Evolutionary conservation across 2,329 filamentous ascomycete genomes (phyloP).

Genomic region (Herpotrichia juniperi): DNA sequence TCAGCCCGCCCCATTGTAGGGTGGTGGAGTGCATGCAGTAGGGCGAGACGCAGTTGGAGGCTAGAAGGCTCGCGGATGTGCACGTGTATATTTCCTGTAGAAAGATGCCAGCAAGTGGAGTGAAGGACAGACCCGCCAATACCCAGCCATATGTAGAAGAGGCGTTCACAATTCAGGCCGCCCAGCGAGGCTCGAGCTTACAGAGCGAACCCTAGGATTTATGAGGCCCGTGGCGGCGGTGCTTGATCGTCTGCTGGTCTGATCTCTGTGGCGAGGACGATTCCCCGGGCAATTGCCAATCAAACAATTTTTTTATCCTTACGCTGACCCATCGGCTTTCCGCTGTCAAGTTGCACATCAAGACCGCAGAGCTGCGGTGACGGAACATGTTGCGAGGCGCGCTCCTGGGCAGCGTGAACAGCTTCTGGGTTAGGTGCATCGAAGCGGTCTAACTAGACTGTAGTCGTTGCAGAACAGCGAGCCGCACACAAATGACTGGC

Average conservation of each 20-base stretch:
- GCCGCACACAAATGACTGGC: not conserved
- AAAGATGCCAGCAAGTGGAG: conserved; percentile 4
- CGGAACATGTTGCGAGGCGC: not conserved
- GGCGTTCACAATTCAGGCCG: conserved; percentile 22
- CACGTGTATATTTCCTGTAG: conserved; percentile 2
- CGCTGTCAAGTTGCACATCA: not conserved
- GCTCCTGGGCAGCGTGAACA: not conserved
- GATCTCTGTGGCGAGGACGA: conserved; percentile 2
- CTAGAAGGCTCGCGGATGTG: conserved; percentile 5
- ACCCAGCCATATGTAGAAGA: conserved; percentile 8
- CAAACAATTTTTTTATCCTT: too few species aligned
- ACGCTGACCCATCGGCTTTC: not conserved
- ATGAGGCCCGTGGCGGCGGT: conserved; percentile 6
- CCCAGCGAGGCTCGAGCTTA: conserved; percentile 15
- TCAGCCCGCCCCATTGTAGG: conserved; percentile 24
- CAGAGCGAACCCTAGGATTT: conserved; percentile 13
- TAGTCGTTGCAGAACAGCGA: not conserved
- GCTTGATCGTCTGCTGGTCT: not conserved
- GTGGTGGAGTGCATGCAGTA: not conserved
- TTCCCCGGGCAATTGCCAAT: not conserved
- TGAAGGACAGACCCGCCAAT: conserved; percentile 18
- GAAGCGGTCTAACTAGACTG: not conserved
- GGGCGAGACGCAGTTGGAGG: not conserved
- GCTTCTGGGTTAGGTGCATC: not conserved
- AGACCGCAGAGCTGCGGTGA: not conserved